Evolutionary conservation across 2,329 filamentous ascomycete genomes (phyloP), one percentile per base, ranked within the genome.

Genomic region (Colletotrichum sp.): DNA sequence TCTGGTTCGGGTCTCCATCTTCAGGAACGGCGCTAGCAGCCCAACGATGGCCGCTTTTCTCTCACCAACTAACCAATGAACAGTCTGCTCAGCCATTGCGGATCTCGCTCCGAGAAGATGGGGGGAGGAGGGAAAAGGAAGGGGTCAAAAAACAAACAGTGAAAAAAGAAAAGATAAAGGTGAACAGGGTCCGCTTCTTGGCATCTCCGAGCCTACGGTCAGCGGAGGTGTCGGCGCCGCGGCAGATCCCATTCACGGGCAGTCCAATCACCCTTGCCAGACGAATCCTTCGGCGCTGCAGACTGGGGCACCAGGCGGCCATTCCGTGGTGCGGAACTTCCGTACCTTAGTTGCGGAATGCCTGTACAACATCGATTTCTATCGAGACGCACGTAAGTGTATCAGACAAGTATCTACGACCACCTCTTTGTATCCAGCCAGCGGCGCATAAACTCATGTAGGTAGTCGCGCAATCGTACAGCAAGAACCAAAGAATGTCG

Each of bases 161-260:
- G 26, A 59, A 59, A 59, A 59, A 59, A 32, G 28, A 34, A 24
- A 48, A 32, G 36, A 39, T 24, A 39, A 36, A 12, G 21, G 39
- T 30, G 13, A 57, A 57, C 52, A 71, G 59, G 43, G 59, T n/a
- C 30, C 18, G 59, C 28, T 24, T 32, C 72, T 74, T 74, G 67
- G 72, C 67, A 71, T 65, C 21, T 71, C 72, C 72, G 72, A 28
- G 67, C 43, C 60, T 74, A 26, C 65, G 72, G 72, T 74, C 67
- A 64, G 32, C 69, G 67, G 43, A 48, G 43, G 18, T 48, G 18
- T 48, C 36, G 43, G 43, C 43, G 60, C 48, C 10, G 59, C 67
- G 67, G 72, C 32, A 65, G 43, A 65, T 59, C 43, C 55, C 30
- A 36, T 52, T 43, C 18, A n/a, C 34, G 15, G 34, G 15, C 18